Conservation (phyloP, 495 filamentous ascomycete species). For the Penicillium lividum region DNA sequence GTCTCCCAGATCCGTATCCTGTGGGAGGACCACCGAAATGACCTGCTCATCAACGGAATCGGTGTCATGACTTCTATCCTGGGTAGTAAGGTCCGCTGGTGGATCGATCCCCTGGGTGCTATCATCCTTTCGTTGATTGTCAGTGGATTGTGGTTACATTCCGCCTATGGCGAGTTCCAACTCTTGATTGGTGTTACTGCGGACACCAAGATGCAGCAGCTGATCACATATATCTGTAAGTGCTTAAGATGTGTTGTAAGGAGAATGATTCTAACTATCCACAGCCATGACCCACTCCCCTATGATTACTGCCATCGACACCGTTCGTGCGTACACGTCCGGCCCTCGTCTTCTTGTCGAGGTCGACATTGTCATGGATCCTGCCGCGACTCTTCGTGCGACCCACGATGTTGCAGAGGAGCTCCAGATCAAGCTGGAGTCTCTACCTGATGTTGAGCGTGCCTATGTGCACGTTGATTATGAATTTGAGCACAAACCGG, state of each 20-base stretch:
- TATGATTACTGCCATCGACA: constrained; percentile 81
- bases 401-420: constrained; percentile 95
- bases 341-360: constrained; percentile 89
- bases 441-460: constrained; percentile 85
- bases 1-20: constrained; percentile 91
- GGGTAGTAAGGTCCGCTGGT: constrained; percentile 86
- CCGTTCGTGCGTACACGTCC: constrained; percentile 88
- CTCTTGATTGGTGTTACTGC: constrained; percentile 88
- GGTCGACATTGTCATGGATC: constrained; percentile 86
- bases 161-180: constrained; percentile 87
- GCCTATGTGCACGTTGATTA: constrained; percentile 98
- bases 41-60: constrained; percentile 86
- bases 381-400: constrained; percentile 62
- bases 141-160: constrained; percentile 74
- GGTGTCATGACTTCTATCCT: constrained; percentile 88
- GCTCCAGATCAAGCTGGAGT: constrained; percentile 92
- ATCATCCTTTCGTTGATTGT: constrained; percentile 79
- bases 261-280: constrained; percentile 5
- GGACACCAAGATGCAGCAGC: constrained; percentile 79
- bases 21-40: constrained; percentile 90
- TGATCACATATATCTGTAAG: constrained; percentile 92
- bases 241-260: constrained; percentile 7
- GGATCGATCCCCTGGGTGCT: constrained; percentile 92
- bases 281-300: constrained; percentile 84
- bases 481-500: constrained; percentile 95